These are phyloP conservation scores for Agrocybe praecox DNA, from an alignment of 768 basidiomycete genomes.

Conservation along the genomic window DNA sequence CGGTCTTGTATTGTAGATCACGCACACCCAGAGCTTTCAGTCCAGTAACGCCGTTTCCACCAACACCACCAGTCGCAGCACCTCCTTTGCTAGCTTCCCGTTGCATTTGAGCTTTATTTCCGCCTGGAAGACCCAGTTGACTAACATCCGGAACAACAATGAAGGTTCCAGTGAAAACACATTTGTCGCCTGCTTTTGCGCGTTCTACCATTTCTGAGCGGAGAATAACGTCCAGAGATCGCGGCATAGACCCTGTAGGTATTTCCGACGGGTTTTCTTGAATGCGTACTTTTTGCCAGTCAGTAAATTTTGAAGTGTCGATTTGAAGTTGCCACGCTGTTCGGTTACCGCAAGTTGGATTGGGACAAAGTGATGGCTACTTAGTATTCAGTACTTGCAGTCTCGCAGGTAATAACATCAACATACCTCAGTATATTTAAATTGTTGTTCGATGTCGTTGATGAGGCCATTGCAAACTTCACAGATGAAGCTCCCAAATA, in stretches of 20 bases:
- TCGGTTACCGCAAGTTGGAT: slow-evolving; percentile 91
- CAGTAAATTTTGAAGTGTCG: slow-evolving; percentile 94
- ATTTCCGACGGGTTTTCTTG: slow-evolving; percentile 99
- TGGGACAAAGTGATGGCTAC: slow-evolving; percentile 92
- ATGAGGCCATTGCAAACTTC: slow-evolving; percentile 86
- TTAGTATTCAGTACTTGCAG: slow-evolving; percentile 9
- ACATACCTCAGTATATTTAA: slow-evolving; percentile 95
- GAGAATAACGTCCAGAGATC: slow-evolving; percentile 94
- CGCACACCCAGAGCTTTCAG: slow-evolving; percentile 93
- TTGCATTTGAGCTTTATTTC: slow-evolving; percentile 88
- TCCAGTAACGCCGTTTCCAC: slow-evolving; percentile 87
- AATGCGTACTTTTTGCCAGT: slow-evolving; percentile 99
- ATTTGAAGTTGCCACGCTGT: slow-evolving; percentile 92
- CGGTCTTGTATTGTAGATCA: slow-evolving; percentile 97
- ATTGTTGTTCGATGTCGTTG: slow-evolving; percentile 96
- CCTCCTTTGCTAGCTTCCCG: slow-evolving; percentile 77
- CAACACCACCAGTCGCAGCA: slow-evolving; percentile 62
- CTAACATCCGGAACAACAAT: slow-evolving; percentile 99
- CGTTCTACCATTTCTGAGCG: slow-evolving; percentile 95
- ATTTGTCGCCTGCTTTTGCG: slow-evolving; percentile 99
- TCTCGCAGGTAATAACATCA: not conserved
- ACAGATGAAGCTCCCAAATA: slow-evolving; percentile 93
- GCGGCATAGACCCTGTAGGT: slow-evolving; percentile 97
- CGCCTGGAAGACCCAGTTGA: slow-evolving; percentile 92
- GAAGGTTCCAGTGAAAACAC: slow-evolving; percentile 96